Evolutionary conservation across 306 rosid genomes (phyloP), one percentile per base, ranked within the genome.

Genomic region (Sechiopsis laciniata): DNA sequence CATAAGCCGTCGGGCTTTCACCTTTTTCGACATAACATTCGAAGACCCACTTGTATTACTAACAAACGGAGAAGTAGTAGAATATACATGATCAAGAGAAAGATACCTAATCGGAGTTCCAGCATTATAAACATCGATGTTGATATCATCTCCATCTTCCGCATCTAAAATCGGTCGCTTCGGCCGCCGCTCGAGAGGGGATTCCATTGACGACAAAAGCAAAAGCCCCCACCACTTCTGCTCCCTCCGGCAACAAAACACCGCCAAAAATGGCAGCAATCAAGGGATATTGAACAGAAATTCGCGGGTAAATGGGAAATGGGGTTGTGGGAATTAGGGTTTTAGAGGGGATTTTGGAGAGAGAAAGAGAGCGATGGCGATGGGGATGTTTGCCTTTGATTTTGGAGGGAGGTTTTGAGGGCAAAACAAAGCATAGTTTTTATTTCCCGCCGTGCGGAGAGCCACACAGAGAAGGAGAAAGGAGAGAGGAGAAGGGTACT

Each of bases 11-110:
- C 92, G 91, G 15, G 99, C 97, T 57, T 91, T 91, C 17, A 91
- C 95, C 83, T 91, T 95, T 73, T 95, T 95, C 14, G 99, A 94
- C 97, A 90, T 94, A 51, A 94, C 97, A 81, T 87, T 89, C 60
- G 98, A 80, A 53, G 96, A 90, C 53, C 96, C 97, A 24, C 90
- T 86, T 58, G 96, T 82, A n/a, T n/a, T n/a, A 58, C 76, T 80
- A 72, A 86, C 81, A 75, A 96, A 94, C 0, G 96, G 97, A 1
- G 99, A 89, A 0, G 97, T 91, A 67, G 95, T 80, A 20, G 99
- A 95, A 81, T 95, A 95, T 52, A 95, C 92, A 78, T 86, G 97
- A 83, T 95, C 91, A 75, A 95, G 89, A 2, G 96, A 87, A 1
- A 89, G 91, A 82, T 91, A 95, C 8, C 95, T 82, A 69, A 91